Base-by-base conservation (phyloP, 352 stramenopile genomes). In the Phytophthora boehmeriae region DNA sequence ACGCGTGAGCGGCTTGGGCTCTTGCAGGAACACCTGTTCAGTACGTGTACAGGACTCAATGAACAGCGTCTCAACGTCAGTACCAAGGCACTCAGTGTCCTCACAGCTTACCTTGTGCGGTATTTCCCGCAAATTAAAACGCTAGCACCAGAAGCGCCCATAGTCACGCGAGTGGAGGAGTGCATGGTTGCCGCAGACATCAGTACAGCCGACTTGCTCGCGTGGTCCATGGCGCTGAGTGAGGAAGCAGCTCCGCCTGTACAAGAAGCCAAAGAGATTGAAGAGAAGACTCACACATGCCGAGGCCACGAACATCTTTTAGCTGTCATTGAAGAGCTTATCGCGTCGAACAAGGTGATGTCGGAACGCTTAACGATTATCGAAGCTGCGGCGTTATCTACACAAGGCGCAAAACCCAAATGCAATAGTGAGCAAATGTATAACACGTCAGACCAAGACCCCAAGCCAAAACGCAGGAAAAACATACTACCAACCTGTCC, bases 251-350 rank as follows among this genome's bases (percentile, higher is more conserved):
- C 48, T 22, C 8, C 2, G 19, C 28, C 47, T 43, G 30, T 8
- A 25, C 16, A 36, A 46, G n/a, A 52, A 47, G n/a, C n/a, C 19
- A 20, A 23, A 23, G 11, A 56, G 8, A 19, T 19, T 5, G n/a
- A 46, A 25, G 16, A 13, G n/a, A 48, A 42, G 35, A 28, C 14
- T 14, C 17, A 47, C 17, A 2, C 8, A 16, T 17, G 39, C 16
- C 39, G 25, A 46, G 39, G 19, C 5, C 38, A 28, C 16, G n/a
- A n/a, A n/a, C 38, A 51, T 46, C 35, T 46, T 17, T 16, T n/a
- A 34, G 55, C 36, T 63, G 8, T 57, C 16, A 63, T 63, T 56
- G 8, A 46, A 13, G 55, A 51, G 38, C 36, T 63, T 63, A 63
- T 63, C 30, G 28, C 45, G 5, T 44, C 9, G 20, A 57, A 63